Evolutionary conservation across 202 grass and related monocot species (phyloP), one percentile per base, ranked within the genome.

Genomic region (Digitaria exilis): DNA sequence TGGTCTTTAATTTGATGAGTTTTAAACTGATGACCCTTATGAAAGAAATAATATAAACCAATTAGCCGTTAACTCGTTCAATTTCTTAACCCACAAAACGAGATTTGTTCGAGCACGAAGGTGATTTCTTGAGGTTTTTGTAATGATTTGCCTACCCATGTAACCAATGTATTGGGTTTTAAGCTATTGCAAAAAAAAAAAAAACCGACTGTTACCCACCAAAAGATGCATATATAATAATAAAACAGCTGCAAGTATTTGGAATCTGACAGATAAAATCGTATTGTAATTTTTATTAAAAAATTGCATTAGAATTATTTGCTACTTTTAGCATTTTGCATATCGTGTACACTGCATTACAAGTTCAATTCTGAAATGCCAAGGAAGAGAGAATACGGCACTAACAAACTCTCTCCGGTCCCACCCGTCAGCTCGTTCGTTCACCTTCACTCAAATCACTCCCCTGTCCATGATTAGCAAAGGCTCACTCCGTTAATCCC

Each of bases 341-440:
- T 28, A 19, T 2, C 25, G 29, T 64, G n/a, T n/a, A 31, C 61
- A 19, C 6, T 31, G 35, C 35, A 19, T 31, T 30, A 62, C 2
- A 62, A 32, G 29, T 29, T n/a, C 26, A 18, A 64, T 64, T 34
- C 18, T 14, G n/a, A 21, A 9, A 9, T 3, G 18, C 8, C 7
- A 56, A 11, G 7, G 21, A 22, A 35, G 39, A 32, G 37, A 25
- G 63, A 39, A 55, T n/a, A 61, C 11, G 8, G 2, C 14, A 32
- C 15, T 3, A 31, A 31, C 37, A 12, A 41, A 17, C 5, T 41
- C 2, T 11, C 29, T 7, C 1, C 42, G 60, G 61, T 7, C 76
- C 62, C 77, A 67, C 77, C 45, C n/a, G 31, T 79, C 77, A 79
- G 77, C 46, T 79, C 63, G 30, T 80, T 80, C 77, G 46, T 80